Evolutionary conservation across 2,329 filamentous ascomycete species (phyloP), one percentile per base, ranked within the genome.

Genomic region (Cytospora piceicola): DNA sequence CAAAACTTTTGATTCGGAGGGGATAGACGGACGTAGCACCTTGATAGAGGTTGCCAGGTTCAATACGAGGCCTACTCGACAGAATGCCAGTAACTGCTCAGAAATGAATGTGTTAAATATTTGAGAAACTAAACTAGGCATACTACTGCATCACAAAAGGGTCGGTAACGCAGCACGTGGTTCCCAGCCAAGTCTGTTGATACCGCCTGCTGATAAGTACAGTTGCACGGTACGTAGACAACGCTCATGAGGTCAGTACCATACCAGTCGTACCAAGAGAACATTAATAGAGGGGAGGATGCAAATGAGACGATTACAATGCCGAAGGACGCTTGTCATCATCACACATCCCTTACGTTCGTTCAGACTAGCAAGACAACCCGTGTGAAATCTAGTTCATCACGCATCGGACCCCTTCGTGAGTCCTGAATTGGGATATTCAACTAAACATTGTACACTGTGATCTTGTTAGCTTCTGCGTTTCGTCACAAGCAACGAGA

Each of bases 401-500:
- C n/a, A 14, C 22, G 12, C n/a, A 14, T 49, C 0, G 11, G 5
- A 12, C n/a, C n/a, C 17, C 39, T 7, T 11, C n/a, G 15, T 5
- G 1, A 24, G 5, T n/a, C 22, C 1, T 14, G 24, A 12, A n/a
- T 57, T 4, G 1, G 17, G 34, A 8, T 2, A 32, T 36, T 9
- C 9, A 15, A 20, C 14, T 15, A 4, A 9, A 22, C 3, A 32
- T 2, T 51, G 53, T 42, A 49, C 30, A 51, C 61, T 63, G 30
- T 15, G 1, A 1, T 57, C 61, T 64, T 59, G 58, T 64, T 66
- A 61, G 64, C 53, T 32, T 2, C 39, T 59, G 24, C 54, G 69
- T 39, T 69, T 57, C 56, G 57, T 27, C 65, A 42, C 52, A 67
- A 20, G 55, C 51, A 39, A 17, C 24, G 62, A 61, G 42, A 53